Conservation (phyloP, 2,329 filamentous ascomycete species). For the Trichoderma hamatum region DNA sequence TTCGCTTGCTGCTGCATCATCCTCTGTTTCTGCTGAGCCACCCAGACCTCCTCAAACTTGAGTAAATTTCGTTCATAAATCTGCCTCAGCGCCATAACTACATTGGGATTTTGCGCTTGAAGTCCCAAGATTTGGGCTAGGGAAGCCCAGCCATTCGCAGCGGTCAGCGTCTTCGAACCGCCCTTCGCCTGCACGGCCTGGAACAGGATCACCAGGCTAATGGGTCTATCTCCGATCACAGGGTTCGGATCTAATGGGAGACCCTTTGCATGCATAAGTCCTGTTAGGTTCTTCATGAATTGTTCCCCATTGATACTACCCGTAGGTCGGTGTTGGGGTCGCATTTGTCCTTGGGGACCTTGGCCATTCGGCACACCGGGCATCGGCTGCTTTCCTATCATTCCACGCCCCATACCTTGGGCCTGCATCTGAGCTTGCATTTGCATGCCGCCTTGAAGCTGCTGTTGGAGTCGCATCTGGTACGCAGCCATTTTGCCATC, state of each 20-base stretch:
- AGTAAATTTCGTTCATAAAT: constrained; percentile 76
- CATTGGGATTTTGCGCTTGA: constrained; percentile 65
- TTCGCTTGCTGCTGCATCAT: constrained; percentile 49
- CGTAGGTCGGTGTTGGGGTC: constrained; percentile 53
- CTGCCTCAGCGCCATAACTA: constrained; percentile 68
- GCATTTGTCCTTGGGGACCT: constrained; percentile 53
- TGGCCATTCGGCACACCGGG: constrained; percentile 59
- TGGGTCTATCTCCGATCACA: constrained; percentile 69
- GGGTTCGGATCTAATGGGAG: constrained; percentile 76
- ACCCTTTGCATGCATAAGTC: constrained; percentile 76
- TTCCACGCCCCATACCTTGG: constrained; percentile 49
- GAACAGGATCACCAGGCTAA: constrained; percentile 79
- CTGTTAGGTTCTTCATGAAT: constrained; percentile 74
- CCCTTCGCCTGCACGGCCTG: constrained; percentile 73
- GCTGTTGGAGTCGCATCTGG: constrained; percentile 81
- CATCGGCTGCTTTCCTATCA: constrained; percentile 58
- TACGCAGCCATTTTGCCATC: constrained; percentile 74
- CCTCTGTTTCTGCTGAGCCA: constrained; percentile 57
- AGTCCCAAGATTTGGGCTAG: constrained; percentile 69
- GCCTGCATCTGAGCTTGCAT: constrained; percentile 57
- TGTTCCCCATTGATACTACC: constrained; percentile 61
- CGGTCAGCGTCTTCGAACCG: constrained; percentile 74
- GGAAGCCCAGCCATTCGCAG: constrained; percentile 71
- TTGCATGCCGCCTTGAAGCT: constrained; percentile 62
- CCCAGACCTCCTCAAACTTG: constrained; percentile 74